These are phyloP conservation scores for Phialophora tarda DNA, from an alignment of 2,329 filamentous ascomycete genomes.

Conservation along the genomic window DNA sequence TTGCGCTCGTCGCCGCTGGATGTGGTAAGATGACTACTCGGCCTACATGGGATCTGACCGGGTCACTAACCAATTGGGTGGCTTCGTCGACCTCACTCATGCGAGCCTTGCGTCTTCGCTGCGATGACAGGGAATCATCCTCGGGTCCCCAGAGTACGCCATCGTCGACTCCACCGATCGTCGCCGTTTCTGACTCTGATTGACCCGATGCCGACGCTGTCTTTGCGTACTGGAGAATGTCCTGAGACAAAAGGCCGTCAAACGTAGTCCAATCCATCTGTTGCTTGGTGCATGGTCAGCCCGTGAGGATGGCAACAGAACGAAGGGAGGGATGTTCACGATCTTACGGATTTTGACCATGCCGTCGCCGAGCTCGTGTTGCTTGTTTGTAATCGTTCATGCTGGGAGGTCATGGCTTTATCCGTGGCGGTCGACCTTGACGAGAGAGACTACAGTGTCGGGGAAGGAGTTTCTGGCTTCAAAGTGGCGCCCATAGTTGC, in stretches of 20 bases:
- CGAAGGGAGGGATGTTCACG: neutral
- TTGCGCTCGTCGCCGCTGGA: slow-evolving; percentile 21
- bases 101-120: slow-evolving; percentile 19
- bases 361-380: neutral
- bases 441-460: neutral
- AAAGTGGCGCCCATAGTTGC: neutral
- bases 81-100: slow-evolving; percentile 18
- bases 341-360: neutral
- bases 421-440: neutral
- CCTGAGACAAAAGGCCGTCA: neutral
- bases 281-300: neutral
- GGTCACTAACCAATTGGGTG: slow-evolving; percentile 15
- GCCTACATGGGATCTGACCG: neutral
- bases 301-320: neutral
- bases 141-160: neutral
- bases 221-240: neutral
- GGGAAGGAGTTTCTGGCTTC: neutral
- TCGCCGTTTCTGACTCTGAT: slow-evolving; percentile 2
- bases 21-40: neutral
- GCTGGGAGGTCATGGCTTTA: neutral
- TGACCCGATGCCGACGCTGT: neutral
- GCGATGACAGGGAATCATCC: slow-evolving; percentile 1
- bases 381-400: neutral
- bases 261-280: slow-evolving; percentile 5
- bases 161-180: neutral